Evolutionary conservation across 169 alveolate species (phyloP).

Genomic region (Plasmodium ovale): DNA sequence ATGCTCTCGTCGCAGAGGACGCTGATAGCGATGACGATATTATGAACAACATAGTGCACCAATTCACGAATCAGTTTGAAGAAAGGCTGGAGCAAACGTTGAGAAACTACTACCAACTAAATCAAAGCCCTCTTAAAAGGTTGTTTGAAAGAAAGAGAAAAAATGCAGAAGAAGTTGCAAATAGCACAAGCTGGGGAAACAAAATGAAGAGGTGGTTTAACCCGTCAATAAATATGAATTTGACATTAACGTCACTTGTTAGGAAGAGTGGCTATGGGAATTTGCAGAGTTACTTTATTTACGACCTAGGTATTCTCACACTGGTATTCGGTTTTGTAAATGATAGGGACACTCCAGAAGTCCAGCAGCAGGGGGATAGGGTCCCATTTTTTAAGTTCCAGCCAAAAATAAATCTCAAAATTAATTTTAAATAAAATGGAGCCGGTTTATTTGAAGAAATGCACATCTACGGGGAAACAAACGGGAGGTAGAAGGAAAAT

Average conservation of each 20-base stretch:
- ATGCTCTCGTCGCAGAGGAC: not conserved
- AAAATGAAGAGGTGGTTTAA: slow-evolving; percentile 15
- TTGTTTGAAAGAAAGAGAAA: slow-evolving; percentile 45
- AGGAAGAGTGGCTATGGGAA: slow-evolving; percentile 84
- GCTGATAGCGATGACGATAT: not conserved
- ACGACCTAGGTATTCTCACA: slow-evolving; percentile 78
- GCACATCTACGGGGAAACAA: too few species aligned
- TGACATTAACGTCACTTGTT: slow-evolving; percentile 77
- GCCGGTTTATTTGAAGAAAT: not conserved
- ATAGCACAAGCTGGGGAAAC: not conserved
- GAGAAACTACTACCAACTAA: slow-evolving; percentile 19
- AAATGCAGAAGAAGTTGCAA: not conserved
- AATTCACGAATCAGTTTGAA: slow-evolving; percentile 19
- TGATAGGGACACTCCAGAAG: slow-evolving; percentile 81
- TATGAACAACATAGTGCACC: slow-evolving; percentile 8
- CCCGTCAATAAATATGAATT: slow-evolving; percentile 43
- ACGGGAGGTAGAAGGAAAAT: not conserved
- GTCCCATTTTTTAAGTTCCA: slow-evolving; percentile 81
- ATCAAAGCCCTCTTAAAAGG: slow-evolving; percentile 57
- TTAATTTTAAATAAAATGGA: slow-evolving; percentile 71
- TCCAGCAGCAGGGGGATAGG: slow-evolving; percentile 78
- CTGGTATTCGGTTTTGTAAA: slow-evolving; percentile 79
- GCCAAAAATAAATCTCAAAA: slow-evolving; percentile 81
- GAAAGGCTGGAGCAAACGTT: slow-evolving; percentile 32
- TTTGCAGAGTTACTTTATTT: slow-evolving; percentile 79